phyloP scores from a whole-genome alignment of 805 yeast species.

The Ogataea methylovora region DNA sequence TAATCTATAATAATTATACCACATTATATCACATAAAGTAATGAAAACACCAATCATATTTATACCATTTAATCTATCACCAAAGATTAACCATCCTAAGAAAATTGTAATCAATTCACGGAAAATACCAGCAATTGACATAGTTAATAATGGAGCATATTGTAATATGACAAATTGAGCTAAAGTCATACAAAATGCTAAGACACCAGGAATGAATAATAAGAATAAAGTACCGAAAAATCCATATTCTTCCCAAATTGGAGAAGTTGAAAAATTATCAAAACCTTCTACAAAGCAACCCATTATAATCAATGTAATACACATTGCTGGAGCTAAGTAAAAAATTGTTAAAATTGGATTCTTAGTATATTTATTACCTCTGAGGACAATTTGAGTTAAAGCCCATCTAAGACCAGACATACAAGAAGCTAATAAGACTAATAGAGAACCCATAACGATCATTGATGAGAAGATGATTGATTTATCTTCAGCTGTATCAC shows the following conservation, averaged over 20 bases:
- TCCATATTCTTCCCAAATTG: slow-evolving; percentile 56
- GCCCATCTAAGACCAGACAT: slow-evolving; percentile 90
- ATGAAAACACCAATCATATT: slow-evolving; percentile 64
- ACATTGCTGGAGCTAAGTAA: slow-evolving; percentile 77
- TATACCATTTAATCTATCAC: slow-evolving; percentile 57
- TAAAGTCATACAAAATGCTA: slow-evolving; percentile 80
- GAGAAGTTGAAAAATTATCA: slow-evolving; percentile 36
- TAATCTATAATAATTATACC: slow-evolving; percentile 65
- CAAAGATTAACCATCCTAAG: slow-evolving; percentile 57
- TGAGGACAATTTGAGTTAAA: slow-evolving; percentile 71
- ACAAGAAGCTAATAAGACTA: slow-evolving; percentile 68
- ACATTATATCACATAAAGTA: slow-evolving; percentile 64
- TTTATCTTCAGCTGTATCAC: slow-evolving; percentile 3
- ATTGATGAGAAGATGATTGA: slow-evolving; percentile 8
- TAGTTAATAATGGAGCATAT: slow-evolving; percentile 71
- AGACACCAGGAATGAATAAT: slow-evolving; percentile 66
- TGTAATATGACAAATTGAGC: slow-evolving; percentile 76
- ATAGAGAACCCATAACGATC: slow-evolving; percentile 48
- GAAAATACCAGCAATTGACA: slow-evolving; percentile 85
- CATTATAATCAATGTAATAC: slow-evolving; percentile 43
- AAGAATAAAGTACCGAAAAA: slow-evolving; percentile 42
- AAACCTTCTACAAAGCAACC: slow-evolving; percentile 73
- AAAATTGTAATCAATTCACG: slow-evolving; percentile 79
- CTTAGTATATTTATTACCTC: slow-evolving; percentile 44
- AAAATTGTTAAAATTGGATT: slow-evolving; percentile 77